Conservation (phyloP, 805 yeast species). For the Zygosaccharomyces kombuchaensis region DNA sequence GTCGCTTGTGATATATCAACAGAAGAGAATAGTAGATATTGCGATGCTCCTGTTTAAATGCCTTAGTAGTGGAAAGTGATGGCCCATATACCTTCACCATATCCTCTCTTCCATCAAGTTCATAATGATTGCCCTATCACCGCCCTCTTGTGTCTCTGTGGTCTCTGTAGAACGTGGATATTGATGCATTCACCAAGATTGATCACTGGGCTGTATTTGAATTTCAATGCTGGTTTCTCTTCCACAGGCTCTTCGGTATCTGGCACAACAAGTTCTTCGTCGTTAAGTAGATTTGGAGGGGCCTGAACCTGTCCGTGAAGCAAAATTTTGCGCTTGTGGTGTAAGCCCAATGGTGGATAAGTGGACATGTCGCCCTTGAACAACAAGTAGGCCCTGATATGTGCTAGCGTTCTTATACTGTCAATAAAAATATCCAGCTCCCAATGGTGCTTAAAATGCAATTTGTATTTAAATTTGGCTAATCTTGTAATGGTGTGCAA, state of each 20-base stretch:
- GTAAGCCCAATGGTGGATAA: constrained; percentile 2
- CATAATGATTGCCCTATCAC: no score
- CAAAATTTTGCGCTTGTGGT: constrained; percentile 10
- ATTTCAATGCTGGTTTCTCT: constrained; percentile 24
- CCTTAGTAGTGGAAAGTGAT: no score
- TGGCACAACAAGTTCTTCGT: constrained; percentile 8
- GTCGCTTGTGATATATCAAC: no score
- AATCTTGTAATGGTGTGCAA: constrained; percentile 26
- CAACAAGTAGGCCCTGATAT: constrained; percentile 25
- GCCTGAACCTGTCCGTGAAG: constrained; percentile 5
- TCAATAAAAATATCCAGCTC: constrained; percentile 30
- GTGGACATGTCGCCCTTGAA: constrained; percentile 11
- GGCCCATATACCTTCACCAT: no score
- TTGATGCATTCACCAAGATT: constrained; percentile 29
- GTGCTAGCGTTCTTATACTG: constrained; percentile 23
- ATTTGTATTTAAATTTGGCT: constrained; percentile 24
- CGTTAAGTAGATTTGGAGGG: constrained; percentile 11
- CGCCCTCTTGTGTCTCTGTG: constrained; percentile 23
- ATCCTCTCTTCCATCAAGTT: no score
- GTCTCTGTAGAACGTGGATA: constrained; percentile 31
- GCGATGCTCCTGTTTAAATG: no score
- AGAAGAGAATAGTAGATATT: no score
- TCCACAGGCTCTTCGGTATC: neutral
- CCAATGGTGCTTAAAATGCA: constrained; percentile 30
- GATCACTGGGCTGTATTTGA: constrained; percentile 22